Conservation (phyloP, 345 rosid species). For the Eucalyptus rudis region DNA sequence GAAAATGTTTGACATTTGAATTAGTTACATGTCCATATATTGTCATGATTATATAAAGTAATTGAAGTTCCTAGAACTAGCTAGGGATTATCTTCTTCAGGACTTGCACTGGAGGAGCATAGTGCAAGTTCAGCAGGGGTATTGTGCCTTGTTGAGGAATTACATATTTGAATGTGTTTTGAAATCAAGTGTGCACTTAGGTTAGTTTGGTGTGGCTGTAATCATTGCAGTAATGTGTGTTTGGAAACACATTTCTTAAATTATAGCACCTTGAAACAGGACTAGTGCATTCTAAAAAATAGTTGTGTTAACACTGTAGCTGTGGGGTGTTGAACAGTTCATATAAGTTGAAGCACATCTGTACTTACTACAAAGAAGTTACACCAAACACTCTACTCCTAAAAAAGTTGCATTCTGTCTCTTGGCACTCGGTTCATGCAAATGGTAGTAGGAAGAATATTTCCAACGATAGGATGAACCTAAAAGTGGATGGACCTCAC, state of each 20-base stretch:
- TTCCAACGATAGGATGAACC: background rate
- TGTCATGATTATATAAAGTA: background rate
- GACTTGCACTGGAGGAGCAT: background rate
- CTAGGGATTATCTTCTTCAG: background rate
- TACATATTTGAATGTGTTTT: background rate
- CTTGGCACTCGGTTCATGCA: background rate
- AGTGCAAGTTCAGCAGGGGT: background rate
- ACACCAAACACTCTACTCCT: background rate
- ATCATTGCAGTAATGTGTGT: background rate
- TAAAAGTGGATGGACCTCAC: background rate
- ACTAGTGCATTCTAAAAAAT: background rate
- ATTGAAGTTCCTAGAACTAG: background rate
- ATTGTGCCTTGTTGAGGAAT: background rate
- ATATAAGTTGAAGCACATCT: background rate
- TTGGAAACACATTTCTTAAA: background rate
- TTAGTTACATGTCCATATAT: background rate
- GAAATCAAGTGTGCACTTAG: background rate
- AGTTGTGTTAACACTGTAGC: background rate
- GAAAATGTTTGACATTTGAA: background rate
- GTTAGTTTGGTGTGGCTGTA: background rate
- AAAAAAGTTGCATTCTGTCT: background rate
- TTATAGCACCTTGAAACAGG: background rate
- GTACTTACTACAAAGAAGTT: background rate
- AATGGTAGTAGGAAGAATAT: background rate
- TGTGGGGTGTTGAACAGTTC: background rate